Evolutionary conservation across 768 basidiomycete species (phyloP), one percentile per base, ranked within the genome.

Genomic region (Sporobolomyces pararoseus): DNA sequence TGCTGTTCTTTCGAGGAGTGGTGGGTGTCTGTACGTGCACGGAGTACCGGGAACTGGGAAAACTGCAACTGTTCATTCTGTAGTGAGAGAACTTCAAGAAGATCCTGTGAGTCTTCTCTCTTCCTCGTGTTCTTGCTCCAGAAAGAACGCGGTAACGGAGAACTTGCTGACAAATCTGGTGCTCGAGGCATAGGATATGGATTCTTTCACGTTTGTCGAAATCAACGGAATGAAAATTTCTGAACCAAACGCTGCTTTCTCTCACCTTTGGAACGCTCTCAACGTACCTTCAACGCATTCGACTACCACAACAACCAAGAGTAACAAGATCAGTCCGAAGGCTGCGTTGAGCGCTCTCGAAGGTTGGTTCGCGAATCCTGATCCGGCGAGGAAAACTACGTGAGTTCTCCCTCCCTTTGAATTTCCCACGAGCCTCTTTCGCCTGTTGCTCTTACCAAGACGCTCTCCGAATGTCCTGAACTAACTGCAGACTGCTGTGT

Each of bases 1-100:
- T 70, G 81, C 95, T 35, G 81, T 99, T 17, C 92, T 96, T 68
- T 90, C 92, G 73, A 91, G 92, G 0, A 90, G 89, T 47, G 95
- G 95, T 2, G 95, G 95, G 23, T 99, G 96, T 79, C 83, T 99
- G 60, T 98, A 98, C 79, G 96, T 98, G 55, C 93, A 94, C 10
- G 95, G 96, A 13, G 92, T 97, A 10, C 96, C 95, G n/a, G 95
- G 96, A 10, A 98, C 95, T 3, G 95, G 96, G 13, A 99, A 98
- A 81, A 99, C 96, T 0, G 96, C 96, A 0, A 98, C 96, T 0
- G 93, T 98, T 0, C 94, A 97, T 75, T 89, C 89, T 1, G 88
- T 96, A 31, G 85, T 98, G 37, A 85, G 90, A 44, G 90, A 95
- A 77, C 83, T 98, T 16, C 93, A 91, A 77, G 84, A 87, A 77